A percentile compares a stretch with the other conserved stretches of the same genome.
These are phyloP conservation scores for Ceratorhiza oryzae-sativae DNA, from an alignment of 1,284 basidiomycete species.

Conservation along the genomic window DNA sequence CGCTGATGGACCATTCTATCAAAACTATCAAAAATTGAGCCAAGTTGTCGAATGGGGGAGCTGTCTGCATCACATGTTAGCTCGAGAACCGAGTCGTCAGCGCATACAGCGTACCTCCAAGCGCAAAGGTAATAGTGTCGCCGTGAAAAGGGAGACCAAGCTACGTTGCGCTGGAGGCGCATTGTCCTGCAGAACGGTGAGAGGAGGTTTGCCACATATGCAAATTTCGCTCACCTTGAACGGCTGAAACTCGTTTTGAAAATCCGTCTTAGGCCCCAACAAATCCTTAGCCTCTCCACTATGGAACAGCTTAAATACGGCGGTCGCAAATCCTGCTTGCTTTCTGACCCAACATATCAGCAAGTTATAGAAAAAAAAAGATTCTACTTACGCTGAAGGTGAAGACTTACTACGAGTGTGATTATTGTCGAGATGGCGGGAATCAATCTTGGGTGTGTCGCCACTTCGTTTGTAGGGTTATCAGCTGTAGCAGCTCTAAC, in stretches of 20 bases:
- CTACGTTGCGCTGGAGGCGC: slow-evolving; percentile 63
- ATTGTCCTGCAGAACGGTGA: slow-evolving; percentile 51
- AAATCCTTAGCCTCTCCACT: background rate
- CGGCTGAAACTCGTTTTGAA: slow-evolving; percentile 46
- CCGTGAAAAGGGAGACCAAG: slow-evolving; percentile 69
- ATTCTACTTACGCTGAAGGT: slow-evolving; percentile 62
- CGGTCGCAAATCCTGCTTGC: slow-evolving; percentile 60
- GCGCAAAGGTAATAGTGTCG: slow-evolving; percentile 66
- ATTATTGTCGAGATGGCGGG: slow-evolving; percentile 69
- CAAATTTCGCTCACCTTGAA: slow-evolving; percentile 54
- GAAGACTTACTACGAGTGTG: slow-evolving; percentile 72
- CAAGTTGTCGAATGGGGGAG: slow-evolving; percentile 58
- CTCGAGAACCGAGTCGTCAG: background rate
- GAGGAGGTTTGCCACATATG: background rate
- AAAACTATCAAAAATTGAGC: slow-evolving; percentile 61
- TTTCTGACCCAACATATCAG: slow-evolving; percentile 59
- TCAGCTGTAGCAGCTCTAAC: slow-evolving; percentile 59
- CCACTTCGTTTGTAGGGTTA: slow-evolving; percentile 53
- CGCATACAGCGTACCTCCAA: slow-evolving; percentile 61
- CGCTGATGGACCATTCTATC: slow-evolving; percentile 64
- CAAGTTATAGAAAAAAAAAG: background rate
- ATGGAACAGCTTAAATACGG: slow-evolving; percentile 65
- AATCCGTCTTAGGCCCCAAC: background rate
- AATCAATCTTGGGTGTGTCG: slow-evolving; percentile 71
- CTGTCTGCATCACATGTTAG: slow-evolving; percentile 54